Base-by-base conservation (phyloP, 345 rosid genomes). In the Brassica cretica region DNA sequence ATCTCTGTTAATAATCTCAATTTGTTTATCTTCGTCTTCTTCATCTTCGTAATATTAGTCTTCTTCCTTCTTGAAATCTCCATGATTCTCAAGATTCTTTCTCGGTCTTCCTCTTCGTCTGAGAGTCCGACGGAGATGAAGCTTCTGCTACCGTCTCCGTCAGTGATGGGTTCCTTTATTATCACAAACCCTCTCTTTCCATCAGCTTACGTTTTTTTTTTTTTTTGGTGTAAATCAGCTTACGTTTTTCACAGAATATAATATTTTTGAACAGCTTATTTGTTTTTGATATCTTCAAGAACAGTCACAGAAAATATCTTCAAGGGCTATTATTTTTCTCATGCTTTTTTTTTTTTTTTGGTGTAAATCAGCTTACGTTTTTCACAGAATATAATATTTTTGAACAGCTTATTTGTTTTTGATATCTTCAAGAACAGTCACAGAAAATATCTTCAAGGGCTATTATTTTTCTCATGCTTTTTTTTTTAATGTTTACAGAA, bases 31-130 rank as follows among this genome's bases (percentile, higher is more conserved):
- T 7, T 44, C 51, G 3, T 69, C 82, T 5, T 72, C 81, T 7
- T 37, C 41, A 37, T 37, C 10, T 37, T 37, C 41, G 18, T 80
- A 44, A 46, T 66, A 80, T 72, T 85, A 51, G 30, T 84, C 82
- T 68, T 80, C 86, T 74, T 80, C 76, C 66, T 74, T 80, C 71
- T 74, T 74, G 67, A 4, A 83, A 68, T 58, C 83, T 76, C 78
- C 82, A 14, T 55, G 64, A 5, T 19, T 77, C 55, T 87, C 87
- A 71, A 82, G 77, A 76, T 83, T 75, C 88, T 93, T 93, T 66
- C 97, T 77, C 14, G 97, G 98, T 59, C 98, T 85, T 7, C 98
- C 98, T 89, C 98, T 87, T 80, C 21, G 70, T 64, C 72, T 76
- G 86, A 14, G 71, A 77, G 61, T 81, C 74, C 71, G 85, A 19